A percentile compares a stretch with the other conserved stretches of the same genome.
phyloP scores from a whole-genome alignment of 257 asterid genomes.

The Nicotiana tomentosiformis region DNA sequence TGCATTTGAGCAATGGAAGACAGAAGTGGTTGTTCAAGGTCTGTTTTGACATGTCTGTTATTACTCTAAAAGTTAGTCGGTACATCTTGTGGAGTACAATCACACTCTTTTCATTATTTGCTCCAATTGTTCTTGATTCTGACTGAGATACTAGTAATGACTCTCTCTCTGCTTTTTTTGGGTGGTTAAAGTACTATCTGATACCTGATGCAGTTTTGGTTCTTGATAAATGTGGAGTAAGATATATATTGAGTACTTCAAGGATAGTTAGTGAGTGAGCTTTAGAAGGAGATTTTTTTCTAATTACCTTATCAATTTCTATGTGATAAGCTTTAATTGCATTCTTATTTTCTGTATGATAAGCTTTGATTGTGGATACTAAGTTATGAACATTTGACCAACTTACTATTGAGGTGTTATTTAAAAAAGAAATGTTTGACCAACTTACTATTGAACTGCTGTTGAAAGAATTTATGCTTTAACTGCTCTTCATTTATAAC shows the following conservation, averaged over 20 bases:
- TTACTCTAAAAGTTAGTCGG: background rate
- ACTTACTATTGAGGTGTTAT: background rate
- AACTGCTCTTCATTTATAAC: background rate
- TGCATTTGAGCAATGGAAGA: constrained; percentile 96
- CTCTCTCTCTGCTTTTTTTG: background rate
- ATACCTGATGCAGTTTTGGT: background rate
- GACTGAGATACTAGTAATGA: background rate
- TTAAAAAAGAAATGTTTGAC: background rate
- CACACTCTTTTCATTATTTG: background rate
- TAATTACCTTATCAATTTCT: background rate
- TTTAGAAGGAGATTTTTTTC: background rate
- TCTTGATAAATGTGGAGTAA: background rate
- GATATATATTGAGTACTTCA: background rate
- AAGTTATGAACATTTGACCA: background rate
- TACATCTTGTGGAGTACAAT: background rate
- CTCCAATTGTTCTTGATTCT: background rate
- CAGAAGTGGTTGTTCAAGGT: constrained; percentile 75
- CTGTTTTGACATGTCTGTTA: constrained; percentile 7
- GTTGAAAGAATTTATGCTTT: background rate
- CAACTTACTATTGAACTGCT: background rate
- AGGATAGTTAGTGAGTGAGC: background rate
- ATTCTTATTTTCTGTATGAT: background rate
- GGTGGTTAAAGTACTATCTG: background rate
- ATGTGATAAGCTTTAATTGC: background rate
- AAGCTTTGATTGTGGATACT: background rate